Conservation (phyloP, 2,329 filamentous ascomycete species). For the Atkinsonella hypoxylon region DNA sequence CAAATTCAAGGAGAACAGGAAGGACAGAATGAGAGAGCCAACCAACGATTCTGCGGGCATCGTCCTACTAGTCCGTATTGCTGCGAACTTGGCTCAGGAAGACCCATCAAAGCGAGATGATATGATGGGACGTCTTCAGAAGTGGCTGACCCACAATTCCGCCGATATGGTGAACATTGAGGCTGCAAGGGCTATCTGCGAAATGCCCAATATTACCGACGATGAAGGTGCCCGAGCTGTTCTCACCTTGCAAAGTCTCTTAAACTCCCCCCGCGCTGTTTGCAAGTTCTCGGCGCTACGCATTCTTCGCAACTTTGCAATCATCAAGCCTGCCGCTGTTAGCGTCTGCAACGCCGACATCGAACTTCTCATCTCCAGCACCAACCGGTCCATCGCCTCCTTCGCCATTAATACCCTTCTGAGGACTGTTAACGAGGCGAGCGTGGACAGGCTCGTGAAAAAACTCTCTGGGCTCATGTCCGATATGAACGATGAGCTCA, state of each 20-base stretch:
- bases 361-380: constrained; percentile 90
- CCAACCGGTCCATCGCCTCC: constrained; percentile 92
- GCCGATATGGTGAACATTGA: constrained; percentile 99
- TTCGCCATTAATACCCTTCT: constrained; percentile 97
- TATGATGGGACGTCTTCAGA: constrained; percentile 94
- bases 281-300: constrained; percentile 96
- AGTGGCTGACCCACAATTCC: constrained; percentile 86
- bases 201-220: constrained; percentile 86
- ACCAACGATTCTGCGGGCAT: constrained; percentile 92
- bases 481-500: constrained; percentile 98
- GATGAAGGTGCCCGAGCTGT: constrained; percentile 85
- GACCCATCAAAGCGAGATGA: constrained; percentile 79
- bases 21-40: constrained; percentile 40
- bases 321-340: constrained; percentile 89
- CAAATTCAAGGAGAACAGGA: no score
- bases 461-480: constrained; percentile 98
- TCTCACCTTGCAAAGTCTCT: constrained; percentile 89
- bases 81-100: constrained; percentile 88
- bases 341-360: constrained; percentile 95
- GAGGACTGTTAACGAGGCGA: constrained; percentile 96
- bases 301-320: constrained; percentile 91
- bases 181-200: constrained; percentile 94
- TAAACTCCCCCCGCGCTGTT: constrained; percentile 87
- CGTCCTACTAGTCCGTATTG: constrained; percentile 83
- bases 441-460: constrained; percentile 95